These are phyloP conservation scores for Populus tomentosa DNA, from an alignment of 441 rosid genomes.

Conservation along the genomic window DNA sequence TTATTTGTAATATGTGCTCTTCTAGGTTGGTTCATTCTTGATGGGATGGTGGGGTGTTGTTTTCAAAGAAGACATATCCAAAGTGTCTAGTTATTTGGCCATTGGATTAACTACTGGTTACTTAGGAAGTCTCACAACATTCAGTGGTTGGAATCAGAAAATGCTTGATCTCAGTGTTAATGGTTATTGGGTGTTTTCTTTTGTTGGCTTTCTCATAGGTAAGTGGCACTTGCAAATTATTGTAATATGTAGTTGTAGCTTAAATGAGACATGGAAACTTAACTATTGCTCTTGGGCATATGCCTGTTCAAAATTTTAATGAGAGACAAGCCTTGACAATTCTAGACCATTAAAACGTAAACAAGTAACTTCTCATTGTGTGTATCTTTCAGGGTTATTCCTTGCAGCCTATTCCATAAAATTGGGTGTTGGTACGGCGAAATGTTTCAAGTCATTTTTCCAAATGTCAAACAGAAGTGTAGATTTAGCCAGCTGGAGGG, in stretches of 20 bases:
- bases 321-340: background rate
- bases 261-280: background rate
- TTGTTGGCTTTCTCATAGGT: slow-evolving; percentile 73
- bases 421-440: slow-evolving; percentile 77
- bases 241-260: background rate
- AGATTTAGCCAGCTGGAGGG: slow-evolving; percentile 29
- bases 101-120: slow-evolving; percentile 82
- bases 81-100: slow-evolving; percentile 60
- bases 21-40: slow-evolving; percentile 86
- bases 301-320: background rate
- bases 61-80: slow-evolving; percentile 65
- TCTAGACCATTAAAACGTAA: background rate
- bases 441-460: slow-evolving; percentile 59
- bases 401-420: slow-evolving; percentile 66
- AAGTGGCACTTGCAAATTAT: slow-evolving; percentile 5
- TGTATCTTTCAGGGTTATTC: slow-evolving; percentile 59
- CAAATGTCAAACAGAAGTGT: slow-evolving; percentile 19
- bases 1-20: background rate
- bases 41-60: slow-evolving; percentile 97
- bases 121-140: slow-evolving; percentile 85
- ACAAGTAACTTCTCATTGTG: background rate
- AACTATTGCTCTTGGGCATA: background rate
- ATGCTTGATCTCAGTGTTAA: slow-evolving; percentile 76
- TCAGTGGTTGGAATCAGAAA: slow-evolving; percentile 93
- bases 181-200: slow-evolving; percentile 67